phyloP scores from a whole-genome alignment of 371 early-diverging fungal species.

The Mortierella sp. region DNA sequence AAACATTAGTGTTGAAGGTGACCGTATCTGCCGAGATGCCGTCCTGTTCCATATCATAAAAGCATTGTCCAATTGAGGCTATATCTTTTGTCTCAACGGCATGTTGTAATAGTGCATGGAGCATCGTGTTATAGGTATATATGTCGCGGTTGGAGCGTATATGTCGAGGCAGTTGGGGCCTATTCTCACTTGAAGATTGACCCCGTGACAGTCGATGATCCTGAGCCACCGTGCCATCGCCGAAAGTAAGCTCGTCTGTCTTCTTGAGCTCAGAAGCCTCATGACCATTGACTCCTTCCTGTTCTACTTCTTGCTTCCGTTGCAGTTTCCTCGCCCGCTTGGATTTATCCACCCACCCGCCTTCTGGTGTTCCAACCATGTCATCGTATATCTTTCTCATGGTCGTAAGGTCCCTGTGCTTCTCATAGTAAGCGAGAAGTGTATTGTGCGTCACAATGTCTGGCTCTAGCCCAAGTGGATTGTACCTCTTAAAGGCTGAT shows the following conservation, averaged over 20 bases:
- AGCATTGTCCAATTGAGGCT: conserved; percentile 49
- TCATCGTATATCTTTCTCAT: conserved; percentile 45
- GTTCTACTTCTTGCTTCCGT: neutral
- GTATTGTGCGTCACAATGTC: conserved; percentile 67
- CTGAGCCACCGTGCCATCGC: neutral
- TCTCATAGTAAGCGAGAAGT: conserved; percentile 61
- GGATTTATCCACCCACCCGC: neutral
- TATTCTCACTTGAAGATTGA: neutral
- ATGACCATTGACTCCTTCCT: neutral
- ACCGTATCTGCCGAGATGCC: conserved; percentile 48
- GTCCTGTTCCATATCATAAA: conserved; percentile 55
- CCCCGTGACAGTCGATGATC: neutral
- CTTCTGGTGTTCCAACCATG: conserved; percentile 29
- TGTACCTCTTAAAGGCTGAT: conserved; percentile 33
- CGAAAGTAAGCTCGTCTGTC: neutral
- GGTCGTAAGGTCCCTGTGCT: conserved; percentile 40
- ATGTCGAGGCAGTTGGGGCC: neutral
- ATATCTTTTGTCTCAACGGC: conserved; percentile 50
- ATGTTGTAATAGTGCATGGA: conserved; percentile 48
- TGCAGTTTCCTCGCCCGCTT: conserved; percentile 7
- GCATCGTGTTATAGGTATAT: conserved; percentile 56
- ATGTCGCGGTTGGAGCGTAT: conserved; percentile 44
- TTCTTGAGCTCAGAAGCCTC: neutral
- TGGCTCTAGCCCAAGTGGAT: conserved; percentile 56
- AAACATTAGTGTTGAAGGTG: conserved; percentile 54